phyloP scores from a whole-genome alignment of 495 filamentous ascomycete genomes.

The Hyaloscypha bicolor region DNA sequence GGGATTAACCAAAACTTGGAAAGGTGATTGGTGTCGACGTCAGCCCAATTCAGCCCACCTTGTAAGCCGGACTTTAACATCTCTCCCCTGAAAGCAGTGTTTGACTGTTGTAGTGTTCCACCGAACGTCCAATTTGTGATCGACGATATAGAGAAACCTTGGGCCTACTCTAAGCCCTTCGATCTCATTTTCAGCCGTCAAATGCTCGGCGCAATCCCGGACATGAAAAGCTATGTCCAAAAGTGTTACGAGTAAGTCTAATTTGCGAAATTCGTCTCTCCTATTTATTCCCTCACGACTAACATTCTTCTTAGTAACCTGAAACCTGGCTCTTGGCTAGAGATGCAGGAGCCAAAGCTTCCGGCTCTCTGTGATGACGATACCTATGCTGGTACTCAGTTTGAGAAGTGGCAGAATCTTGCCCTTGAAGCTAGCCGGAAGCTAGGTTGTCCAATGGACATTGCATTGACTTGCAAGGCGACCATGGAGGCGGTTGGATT shows the following conservation, averaged over 20 bases:
- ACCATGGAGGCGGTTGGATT: slow-evolving; percentile 52
- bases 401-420: neutral
- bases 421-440: slow-evolving; percentile 28
- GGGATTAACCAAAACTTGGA: neutral
- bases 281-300: neutral
- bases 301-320: slow-evolving; percentile 11
- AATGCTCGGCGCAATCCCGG: slow-evolving; percentile 3
- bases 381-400: neutral
- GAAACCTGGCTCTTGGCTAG: slow-evolving; percentile 47
- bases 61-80: slow-evolving; percentile 1
- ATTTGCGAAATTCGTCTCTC: neutral
- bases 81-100: neutral
- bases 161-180: slow-evolving; percentile 33
- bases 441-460: slow-evolving; percentile 11
- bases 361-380: slow-evolving; percentile 1
- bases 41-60: slow-evolving; percentile 23
- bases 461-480: slow-evolving; percentile 34
- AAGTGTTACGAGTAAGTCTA: slow-evolving; percentile 9
- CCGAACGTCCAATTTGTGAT: slow-evolving; percentile 36
- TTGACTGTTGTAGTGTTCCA: slow-evolving; percentile 13
- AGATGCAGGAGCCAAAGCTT: neutral
- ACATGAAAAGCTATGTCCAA: slow-evolving; percentile 4
- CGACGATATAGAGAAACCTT: slow-evolving; percentile 36
- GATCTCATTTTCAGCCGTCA: slow-evolving; percentile 33
- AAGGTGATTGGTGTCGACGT: slow-evolving; percentile 47